Percentiles rank a stretch among this genome's conserved stretches.
Evolutionary conservation across 345 rosid species (phyloP).

Genomic region (Ceriops decandra): DNA sequence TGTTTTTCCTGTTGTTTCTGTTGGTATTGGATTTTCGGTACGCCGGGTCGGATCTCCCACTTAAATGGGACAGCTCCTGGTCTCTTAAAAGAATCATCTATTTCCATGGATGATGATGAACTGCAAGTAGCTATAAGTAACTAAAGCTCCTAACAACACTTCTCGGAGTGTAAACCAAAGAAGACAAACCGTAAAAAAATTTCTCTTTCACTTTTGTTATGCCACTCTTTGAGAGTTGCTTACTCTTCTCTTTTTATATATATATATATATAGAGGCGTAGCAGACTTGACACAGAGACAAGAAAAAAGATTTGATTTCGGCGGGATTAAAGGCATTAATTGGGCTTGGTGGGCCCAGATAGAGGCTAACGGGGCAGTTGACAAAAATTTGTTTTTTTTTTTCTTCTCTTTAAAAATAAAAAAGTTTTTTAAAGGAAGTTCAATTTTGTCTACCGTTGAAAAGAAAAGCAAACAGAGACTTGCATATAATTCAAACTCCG

Average conservation of each 20-base stretch:
- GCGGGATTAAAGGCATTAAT: slow-evolving; percentile 62
- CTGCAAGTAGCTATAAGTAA: no score
- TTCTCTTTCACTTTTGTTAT: no score
- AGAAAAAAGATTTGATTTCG: slow-evolving; percentile 18
- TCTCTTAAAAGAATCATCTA: slow-evolving; percentile 74
- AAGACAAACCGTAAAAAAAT: background rate
- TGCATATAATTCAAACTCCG: slow-evolving; percentile 21
- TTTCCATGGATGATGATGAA: slow-evolving; percentile 20
- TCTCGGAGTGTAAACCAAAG: background rate
- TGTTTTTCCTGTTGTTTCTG: slow-evolving; percentile 8
- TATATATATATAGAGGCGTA: no score
- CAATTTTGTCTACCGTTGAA: no score
- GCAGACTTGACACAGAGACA: background rate
- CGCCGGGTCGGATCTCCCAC: slow-evolving; percentile 98
- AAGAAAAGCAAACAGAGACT: no score
- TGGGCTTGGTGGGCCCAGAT: slow-evolving; percentile 34
- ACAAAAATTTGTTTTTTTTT: slow-evolving; percentile 7
- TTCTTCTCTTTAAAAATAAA: no score
- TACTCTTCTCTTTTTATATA: no score
- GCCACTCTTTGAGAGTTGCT: no score
- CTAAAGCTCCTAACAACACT: no score
- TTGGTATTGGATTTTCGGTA: slow-evolving; percentile 56
- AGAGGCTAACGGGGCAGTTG: slow-evolving; percentile 17
- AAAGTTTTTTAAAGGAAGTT: background rate
- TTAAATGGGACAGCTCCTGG: slow-evolving; percentile 84